Percentiles rank a stretch among this genome's conserved stretches.
phyloP scores from a whole-genome alignment of 345 rosid genomes.

The Pelargonium nanum region DNA sequence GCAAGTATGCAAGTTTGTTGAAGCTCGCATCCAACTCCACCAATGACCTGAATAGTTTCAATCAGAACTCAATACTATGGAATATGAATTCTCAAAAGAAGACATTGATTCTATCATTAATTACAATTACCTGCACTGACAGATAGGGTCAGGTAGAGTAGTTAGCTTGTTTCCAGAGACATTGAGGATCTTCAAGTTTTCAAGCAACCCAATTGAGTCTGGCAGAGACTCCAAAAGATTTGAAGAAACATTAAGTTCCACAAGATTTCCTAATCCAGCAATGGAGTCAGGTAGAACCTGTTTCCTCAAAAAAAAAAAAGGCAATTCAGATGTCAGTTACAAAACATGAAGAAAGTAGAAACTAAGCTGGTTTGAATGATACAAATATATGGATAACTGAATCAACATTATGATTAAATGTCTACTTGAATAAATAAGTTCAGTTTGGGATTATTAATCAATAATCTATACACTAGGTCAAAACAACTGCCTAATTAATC shows the following conservation, averaged over 20 bases:
- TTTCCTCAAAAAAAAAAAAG: slow-evolving; percentile 11
- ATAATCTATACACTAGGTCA: too few species aligned
- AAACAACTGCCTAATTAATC: neutral
- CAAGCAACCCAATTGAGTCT: slow-evolving; percentile 69
- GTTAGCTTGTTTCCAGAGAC: slow-evolving; percentile 69
- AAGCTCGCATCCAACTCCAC: slow-evolving; percentile 75
- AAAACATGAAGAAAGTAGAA: neutral
- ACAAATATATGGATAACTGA: too few species aligned
- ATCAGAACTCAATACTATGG: neutral
- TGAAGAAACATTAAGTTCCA: slow-evolving; percentile 65
- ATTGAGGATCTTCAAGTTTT: slow-evolving; percentile 53
- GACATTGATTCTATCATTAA: slow-evolving; percentile 2
- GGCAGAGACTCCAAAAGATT: slow-evolving; percentile 67
- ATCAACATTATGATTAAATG: too few species aligned
- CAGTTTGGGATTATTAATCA: neutral
- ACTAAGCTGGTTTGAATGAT: neutral
- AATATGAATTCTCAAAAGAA: neutral
- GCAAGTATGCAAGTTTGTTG: slow-evolving; percentile 64
- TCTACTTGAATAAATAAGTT: too few species aligned
- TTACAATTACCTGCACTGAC: slow-evolving; percentile 56
- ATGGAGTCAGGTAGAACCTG: slow-evolving; percentile 87
- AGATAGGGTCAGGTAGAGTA: slow-evolving; percentile 61
- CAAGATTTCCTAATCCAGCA: slow-evolving; percentile 64
- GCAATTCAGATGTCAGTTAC: slow-evolving; percentile 10
- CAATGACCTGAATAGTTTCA: slow-evolving; percentile 35